phyloP scores from a whole-genome alignment of 2,329 filamentous ascomycete genomes.

The Hypoxylon sp. region DNA sequence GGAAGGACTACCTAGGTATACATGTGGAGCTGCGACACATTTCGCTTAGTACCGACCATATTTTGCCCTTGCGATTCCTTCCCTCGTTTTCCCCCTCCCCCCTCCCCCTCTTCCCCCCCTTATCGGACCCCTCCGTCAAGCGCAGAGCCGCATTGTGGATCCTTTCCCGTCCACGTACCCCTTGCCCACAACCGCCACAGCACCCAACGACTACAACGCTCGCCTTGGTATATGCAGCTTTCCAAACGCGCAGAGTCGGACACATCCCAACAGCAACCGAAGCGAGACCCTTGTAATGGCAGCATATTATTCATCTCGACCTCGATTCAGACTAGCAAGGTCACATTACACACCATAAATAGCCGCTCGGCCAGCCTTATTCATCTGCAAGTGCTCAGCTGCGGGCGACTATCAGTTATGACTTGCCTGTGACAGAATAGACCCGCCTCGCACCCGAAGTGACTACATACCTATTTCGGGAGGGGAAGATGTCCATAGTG shows the following conservation, averaged over 20 bases:
- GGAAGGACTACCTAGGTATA: background rate
- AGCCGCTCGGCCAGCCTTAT: constrained; percentile 17
- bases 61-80: background rate
- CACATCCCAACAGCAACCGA: background rate
- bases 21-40: background rate
- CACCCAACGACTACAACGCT: background rate
- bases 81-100: background rate
- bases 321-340: constrained; percentile 13
- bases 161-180: constrained; percentile 7
- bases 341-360: constrained; percentile 14
- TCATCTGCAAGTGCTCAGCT: constrained; percentile 20
- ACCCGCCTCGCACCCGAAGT: constrained; percentile 5
- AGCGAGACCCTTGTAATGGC: constrained; percentile 6
- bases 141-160: constrained; percentile 14
- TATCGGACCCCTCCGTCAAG: background rate
- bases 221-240: constrained; percentile 6
- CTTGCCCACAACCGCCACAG: no score
- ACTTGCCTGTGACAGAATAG: background rate
- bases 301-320: constrained; percentile 9
- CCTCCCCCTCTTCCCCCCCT: no score
- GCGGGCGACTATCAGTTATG: background rate
- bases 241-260: constrained; percentile 1
- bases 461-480: background rate
- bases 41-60: background rate
- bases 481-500: constrained; percentile 16